Evolutionary conservation across 1,284 basidiomycete species (phyloP), one percentile per base, ranked within the genome.

Genomic region (Neolentinus lepideus): DNA sequence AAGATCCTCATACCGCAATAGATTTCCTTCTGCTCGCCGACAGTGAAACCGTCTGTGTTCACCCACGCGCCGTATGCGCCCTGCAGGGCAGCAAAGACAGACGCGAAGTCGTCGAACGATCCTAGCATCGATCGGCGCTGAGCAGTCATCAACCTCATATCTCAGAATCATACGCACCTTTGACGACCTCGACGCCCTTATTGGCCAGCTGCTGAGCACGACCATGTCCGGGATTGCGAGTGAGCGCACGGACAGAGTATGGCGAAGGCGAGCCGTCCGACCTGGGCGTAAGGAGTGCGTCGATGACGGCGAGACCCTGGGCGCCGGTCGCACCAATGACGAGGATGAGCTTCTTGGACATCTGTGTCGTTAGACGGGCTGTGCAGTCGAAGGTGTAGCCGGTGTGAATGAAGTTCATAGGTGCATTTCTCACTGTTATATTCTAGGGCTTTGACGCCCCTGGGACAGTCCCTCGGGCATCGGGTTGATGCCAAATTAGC

Each of bases 321-420:
- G 73, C 75, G 47, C 79, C 78, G 26, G 79, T 80, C 2, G 74
- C 79, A 43, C 79, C 77, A 47, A 80, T 70, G 56, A 80, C 76
- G 55, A 78, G 71, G 59, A 81, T 76, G 60, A 74, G 60, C 63
- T 77, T 76, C 60, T 67, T 62, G 36, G 33, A 35, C n/a, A n/a
- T n/a, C n/a, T n/a, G n/a, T n/a, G n/a, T n/a, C n/a, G n/a, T n/a
- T n/a, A n/a, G n/a, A n/a, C n/a, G n/a, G n/a, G n/a, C n/a, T n/a
- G n/a, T n/a, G n/a, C n/a, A n/a, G n/a, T n/a, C n/a, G n/a, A n/a
- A n/a, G n/a, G n/a, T n/a, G n/a, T n/a, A n/a, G n/a, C n/a, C n/a
- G n/a, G n/a, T n/a, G n/a, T n/a, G n/a, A n/a, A n/a, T n/a, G n/a
- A n/a, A n/a, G n/a, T n/a, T n/a, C n/a, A n/a, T n/a, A n/a, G n/a